phyloP scores from a whole-genome alignment of 768 basidiomycete genomes.

The Scleroderma bovista region DNA sequence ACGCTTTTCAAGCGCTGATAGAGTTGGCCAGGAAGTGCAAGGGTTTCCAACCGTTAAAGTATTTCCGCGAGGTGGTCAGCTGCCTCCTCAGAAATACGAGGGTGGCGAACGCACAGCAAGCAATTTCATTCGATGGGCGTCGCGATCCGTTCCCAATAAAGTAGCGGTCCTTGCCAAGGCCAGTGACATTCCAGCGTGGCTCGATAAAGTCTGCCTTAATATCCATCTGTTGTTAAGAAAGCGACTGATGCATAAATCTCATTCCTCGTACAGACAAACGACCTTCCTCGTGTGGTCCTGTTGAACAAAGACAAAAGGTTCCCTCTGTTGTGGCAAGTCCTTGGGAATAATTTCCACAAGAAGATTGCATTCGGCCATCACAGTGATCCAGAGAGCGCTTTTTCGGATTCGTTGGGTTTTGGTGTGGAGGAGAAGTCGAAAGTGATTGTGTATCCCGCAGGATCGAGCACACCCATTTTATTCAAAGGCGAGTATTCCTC shows the following conservation, averaged over 20 bases:
- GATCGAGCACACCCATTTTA: slow-evolving; percentile 47
- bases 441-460: slow-evolving; percentile 65
- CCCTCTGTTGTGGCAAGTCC: slow-evolving; percentile 76
- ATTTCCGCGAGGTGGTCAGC: slow-evolving; percentile 70
- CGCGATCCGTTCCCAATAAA: slow-evolving; percentile 66
- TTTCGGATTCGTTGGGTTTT: slow-evolving; percentile 53
- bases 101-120: slow-evolving; percentile 64
- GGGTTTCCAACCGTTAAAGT: slow-evolving; percentile 95
- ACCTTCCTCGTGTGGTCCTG: slow-evolving; percentile 55
- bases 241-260: background rate
- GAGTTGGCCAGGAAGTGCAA: slow-evolving; percentile 53
- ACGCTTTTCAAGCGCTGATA: background rate
- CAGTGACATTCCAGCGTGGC: slow-evolving; percentile 61
- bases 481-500: slow-evolving; percentile 55
- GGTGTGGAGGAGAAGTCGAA: slow-evolving; percentile 53
- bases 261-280: slow-evolving; percentile 26
- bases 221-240: background rate
- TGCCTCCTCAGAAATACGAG: slow-evolving; percentile 61
- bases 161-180: slow-evolving; percentile 54
- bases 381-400: slow-evolving; percentile 59
- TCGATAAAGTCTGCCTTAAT: slow-evolving; percentile 54
- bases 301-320: slow-evolving; percentile 71
- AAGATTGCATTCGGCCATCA: slow-evolving; percentile 58
- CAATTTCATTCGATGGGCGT: slow-evolving; percentile 71
- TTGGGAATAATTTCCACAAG: slow-evolving; percentile 66